phyloP scores from a whole-genome alignment of 2,329 filamentous ascomycete genomes.

The Pseudofabraea citricarpa region DNA sequence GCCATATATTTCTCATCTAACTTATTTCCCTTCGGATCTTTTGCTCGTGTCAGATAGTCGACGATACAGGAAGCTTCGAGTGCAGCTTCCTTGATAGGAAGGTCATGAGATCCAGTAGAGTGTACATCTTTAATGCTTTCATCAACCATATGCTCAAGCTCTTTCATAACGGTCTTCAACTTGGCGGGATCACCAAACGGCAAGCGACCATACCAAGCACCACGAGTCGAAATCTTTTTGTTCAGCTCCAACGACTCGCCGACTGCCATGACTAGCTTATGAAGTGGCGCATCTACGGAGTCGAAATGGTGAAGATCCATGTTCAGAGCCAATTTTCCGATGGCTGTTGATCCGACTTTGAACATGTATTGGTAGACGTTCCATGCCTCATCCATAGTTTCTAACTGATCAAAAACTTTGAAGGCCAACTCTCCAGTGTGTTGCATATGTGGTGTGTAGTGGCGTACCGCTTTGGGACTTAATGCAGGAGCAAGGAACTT shows the following conservation, averaged over 20 bases:
- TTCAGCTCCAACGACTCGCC: slow-evolving; percentile 36
- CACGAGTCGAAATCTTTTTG: slow-evolving; percentile 39
- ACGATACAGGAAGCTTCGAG: slow-evolving; percentile 28
- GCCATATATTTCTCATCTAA: slow-evolving; percentile 32
- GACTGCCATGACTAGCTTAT: slow-evolving; percentile 35
- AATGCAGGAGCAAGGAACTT: slow-evolving; percentile 16
- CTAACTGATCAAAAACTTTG: slow-evolving; percentile 18
- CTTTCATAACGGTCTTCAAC: slow-evolving; percentile 11
- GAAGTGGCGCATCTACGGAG: slow-evolving; percentile 31
- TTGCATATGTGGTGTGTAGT: slow-evolving; percentile 19
- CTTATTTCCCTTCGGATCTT: slow-evolving; percentile 36
- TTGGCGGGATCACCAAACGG: slow-evolving; percentile 39
- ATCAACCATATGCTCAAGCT: slow-evolving; percentile 27
- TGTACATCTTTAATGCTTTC: slow-evolving; percentile 33
- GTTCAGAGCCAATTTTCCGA: slow-evolving; percentile 39
- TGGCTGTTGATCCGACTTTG: slow-evolving; percentile 38
- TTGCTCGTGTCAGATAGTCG: slow-evolving; percentile 32
- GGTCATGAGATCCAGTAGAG: slow-evolving; percentile 28
- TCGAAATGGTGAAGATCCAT: slow-evolving; percentile 41
- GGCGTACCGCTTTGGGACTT: slow-evolving; percentile 31
- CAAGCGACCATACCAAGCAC: slow-evolving; percentile 38
- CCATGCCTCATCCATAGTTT: slow-evolving; percentile 33
- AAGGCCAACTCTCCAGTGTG: slow-evolving; percentile 13
- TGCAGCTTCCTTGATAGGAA: slow-evolving; percentile 32
- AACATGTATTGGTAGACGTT: slow-evolving; percentile 47